These are phyloP conservation scores for Prunus mume DNA, from an alignment of 306 rosid species.

Conservation along the genomic window DNA sequence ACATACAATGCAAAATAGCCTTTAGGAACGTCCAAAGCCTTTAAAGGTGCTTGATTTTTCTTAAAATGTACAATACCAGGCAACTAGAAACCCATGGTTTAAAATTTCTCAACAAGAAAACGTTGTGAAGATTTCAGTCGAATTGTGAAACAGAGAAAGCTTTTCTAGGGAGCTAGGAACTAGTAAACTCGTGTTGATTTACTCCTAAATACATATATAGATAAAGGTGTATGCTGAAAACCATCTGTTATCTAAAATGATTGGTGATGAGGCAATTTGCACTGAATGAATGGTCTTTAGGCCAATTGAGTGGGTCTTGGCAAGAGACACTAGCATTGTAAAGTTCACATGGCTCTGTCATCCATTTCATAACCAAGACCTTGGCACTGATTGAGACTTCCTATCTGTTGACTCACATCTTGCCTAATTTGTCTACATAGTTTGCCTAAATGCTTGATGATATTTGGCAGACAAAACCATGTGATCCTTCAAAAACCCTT, in stretches of 20 bases:
- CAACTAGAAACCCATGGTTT: neutral
- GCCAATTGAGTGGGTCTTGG: too few species aligned
- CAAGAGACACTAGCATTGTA: neutral
- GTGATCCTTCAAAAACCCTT: too few species aligned
- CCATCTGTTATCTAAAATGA: neutral
- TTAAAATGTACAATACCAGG: slow-evolving; percentile 8
- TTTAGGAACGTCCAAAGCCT: slow-evolving; percentile 3
- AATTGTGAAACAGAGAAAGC: neutral
- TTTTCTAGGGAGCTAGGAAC: too few species aligned
- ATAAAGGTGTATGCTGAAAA: neutral
- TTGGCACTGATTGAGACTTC: neutral
- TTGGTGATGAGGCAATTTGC: neutral
- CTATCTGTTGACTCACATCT: neutral
- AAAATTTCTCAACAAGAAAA: too few species aligned
- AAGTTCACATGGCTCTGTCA: neutral
- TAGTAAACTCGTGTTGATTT: too few species aligned
- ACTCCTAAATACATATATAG: neutral
- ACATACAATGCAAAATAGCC: slow-evolving; percentile 51
- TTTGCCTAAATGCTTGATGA: too few species aligned
- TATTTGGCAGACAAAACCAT: too few species aligned
- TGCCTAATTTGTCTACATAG: neutral
- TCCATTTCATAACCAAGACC: neutral
- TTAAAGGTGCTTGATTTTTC: neutral
- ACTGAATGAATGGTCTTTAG: neutral
- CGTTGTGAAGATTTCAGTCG: neutral